phyloP scores from a whole-genome alignment of 2,329 filamentous ascomycete genomes.

The Trichophyton simii region DNA sequence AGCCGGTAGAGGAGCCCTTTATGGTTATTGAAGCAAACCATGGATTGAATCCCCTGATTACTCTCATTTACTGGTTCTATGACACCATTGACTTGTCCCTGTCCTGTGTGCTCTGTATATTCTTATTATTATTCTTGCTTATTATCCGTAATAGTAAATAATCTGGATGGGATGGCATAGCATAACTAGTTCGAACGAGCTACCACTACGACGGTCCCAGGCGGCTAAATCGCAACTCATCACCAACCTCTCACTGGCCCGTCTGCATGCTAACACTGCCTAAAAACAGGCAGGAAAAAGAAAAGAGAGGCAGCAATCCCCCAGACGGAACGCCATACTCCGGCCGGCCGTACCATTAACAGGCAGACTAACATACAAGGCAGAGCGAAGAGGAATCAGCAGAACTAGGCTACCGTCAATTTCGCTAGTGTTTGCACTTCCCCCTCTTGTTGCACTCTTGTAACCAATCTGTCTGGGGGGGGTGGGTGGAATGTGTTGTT shows the following conservation, averaged over 20 bases:
- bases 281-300: background rate
- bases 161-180: background rate
- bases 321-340: conserved; percentile 1
- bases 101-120: background rate
- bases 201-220: background rate
- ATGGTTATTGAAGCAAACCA: background rate
- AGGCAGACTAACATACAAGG: too few species aligned
- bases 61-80: background rate
- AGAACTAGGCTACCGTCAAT: background rate
- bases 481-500: background rate
- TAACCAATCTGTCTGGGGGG: background rate
- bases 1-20: background rate
- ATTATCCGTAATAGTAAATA: too few species aligned
- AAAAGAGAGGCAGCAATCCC: background rate
- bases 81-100: background rate
- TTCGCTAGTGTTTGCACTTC: background rate
- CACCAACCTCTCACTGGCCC: background rate
- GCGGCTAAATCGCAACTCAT: background rate
- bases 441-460: background rate
- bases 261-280: background rate
- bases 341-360: background rate
- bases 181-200: background rate
- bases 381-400: too few species aligned
- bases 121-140: too few species aligned
- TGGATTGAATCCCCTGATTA: background rate